Evolutionary conservation across 2,329 filamentous ascomycete genomes (phyloP).

Genomic region (Fusarium avenaceum): DNA sequence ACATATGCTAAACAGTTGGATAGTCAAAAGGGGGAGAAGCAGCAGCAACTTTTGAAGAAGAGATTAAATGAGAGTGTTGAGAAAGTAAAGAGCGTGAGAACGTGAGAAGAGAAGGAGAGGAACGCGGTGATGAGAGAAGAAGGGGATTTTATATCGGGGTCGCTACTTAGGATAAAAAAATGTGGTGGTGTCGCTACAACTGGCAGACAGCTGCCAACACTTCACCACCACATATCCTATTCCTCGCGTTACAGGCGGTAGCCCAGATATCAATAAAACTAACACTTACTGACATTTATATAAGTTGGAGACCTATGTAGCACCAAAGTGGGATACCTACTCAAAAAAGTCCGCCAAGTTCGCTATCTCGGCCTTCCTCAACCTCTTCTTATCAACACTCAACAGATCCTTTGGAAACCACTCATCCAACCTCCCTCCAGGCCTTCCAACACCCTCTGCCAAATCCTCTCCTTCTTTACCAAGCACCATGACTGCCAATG

Average conservation of each 20-base stretch:
- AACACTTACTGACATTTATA: not conserved
- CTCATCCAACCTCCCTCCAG: constrained; percentile 52
- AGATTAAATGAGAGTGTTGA: not conserved
- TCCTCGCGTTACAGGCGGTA: accelerated
- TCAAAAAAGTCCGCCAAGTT: constrained; percentile 51
- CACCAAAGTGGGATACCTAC: not conserved
- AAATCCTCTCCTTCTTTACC: constrained; percentile 54
- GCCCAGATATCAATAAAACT: not conserved
- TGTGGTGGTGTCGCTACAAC: constrained; percentile 6
- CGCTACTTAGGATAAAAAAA: not conserved
- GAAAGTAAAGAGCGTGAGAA: not conserved
- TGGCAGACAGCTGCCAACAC: constrained; percentile 34
- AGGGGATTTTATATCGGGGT: not conserved
- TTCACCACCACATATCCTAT: not conserved
- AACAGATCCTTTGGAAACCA: constrained; percentile 60
- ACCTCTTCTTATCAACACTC: constrained; percentile 50
- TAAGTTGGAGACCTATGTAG: not conserved
- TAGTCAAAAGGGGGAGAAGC: not conserved
- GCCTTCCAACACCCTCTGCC: constrained; percentile 52
- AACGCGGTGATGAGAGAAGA: too few species aligned
- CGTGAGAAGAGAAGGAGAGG: too few species aligned
- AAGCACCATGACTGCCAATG: constrained; percentile 61
- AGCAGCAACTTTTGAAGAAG: not conserved
- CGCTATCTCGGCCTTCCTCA: constrained; percentile 55
- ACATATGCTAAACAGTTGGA: not conserved